Evolutionary conservation across 441 rosid species (phyloP).

Genomic region (Erodium trifolium): DNA sequence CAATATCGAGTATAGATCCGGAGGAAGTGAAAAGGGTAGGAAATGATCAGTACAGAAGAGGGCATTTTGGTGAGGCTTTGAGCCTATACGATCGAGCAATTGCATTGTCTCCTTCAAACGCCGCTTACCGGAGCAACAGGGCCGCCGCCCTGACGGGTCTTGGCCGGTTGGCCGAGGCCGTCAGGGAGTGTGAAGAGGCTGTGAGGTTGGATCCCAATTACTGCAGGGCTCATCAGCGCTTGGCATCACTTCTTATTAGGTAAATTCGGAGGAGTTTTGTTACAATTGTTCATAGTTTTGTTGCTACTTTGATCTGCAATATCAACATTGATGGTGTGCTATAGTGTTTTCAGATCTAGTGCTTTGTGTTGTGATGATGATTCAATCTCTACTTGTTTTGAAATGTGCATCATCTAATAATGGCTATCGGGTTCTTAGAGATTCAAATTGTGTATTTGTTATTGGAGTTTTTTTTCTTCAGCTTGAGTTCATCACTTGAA

Average conservation of each 20-base stretch:
- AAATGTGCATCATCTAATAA: background rate
- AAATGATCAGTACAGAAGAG: constrained; percentile 50
- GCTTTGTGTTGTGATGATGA: background rate
- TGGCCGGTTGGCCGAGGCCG: constrained; percentile 49
- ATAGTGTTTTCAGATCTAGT: too few species aligned
- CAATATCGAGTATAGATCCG: background rate
- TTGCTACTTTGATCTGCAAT: too few species aligned
- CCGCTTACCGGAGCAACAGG: constrained; percentile 55
- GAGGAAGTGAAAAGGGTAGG: constrained; percentile 38
- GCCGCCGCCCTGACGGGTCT: constrained; percentile 53
- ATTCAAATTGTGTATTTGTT: background rate
- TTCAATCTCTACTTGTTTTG: background rate
- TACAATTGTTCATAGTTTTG: too few species aligned
- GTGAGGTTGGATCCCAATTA: constrained; percentile 43
- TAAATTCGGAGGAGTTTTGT: constrained; percentile 3
- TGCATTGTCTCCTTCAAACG: constrained; percentile 41
- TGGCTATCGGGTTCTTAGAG: background rate
- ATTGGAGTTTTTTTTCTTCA: background rate
- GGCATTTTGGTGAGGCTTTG: constrained; percentile 46
- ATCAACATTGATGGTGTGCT: too few species aligned
- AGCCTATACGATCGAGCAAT: constrained; percentile 48
- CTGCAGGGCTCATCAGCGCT: constrained; percentile 51
- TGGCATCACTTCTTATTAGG: constrained; percentile 59
- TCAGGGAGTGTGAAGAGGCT: constrained; percentile 56
- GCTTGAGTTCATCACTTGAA: too few species aligned